Evolutionary conservation across 164 flowering plant genomes (phyloP), one percentile per base, ranked within the genome.

Genomic region (Brasenia schreberi): DNA sequence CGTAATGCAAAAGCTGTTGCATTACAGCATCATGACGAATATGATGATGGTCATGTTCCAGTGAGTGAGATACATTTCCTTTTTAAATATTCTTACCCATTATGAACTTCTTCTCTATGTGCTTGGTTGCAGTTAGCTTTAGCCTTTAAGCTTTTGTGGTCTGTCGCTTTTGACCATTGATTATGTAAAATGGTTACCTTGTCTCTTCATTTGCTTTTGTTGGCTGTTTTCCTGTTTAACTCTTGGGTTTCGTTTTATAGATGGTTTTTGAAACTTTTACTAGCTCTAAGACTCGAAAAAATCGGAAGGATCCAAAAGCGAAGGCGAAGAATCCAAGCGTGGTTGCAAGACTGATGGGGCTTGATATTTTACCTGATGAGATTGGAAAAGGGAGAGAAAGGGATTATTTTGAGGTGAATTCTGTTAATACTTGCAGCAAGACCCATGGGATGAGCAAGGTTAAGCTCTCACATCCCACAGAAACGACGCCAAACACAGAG

Each of bases 331-430:
- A 33, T 33, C 96, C 97, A 62, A 86, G 60, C 67, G 74, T 93
- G 1, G 97, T 93, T 7, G 98, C 97, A 10, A 82, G 98, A 23
- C 67, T 93, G 0, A 90, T 93, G 98, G 98, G 98, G 69, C 87
- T 93, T 14, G 98, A 93, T 69, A 77, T 86, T 5, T 82, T 93
- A 9, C 97, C 98, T 4, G 91, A 85, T 23, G 63, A 62, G 14
- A 5, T 66, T 77, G 56, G 16, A 49, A 14, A 9, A 9, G 56
- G 16, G 16, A 49, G 56, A 49, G 16, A 14, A 49, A 49, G 16
- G 4, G 16, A 49, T 5, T 49, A 14, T 49, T 3, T 49, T 49
- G 12, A 14, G 10, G 10, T 14, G 12, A 49, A 49, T 9, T 14
- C 56, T 49, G 56, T 14, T 9, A 49, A 49, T 5, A 14, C 4